A percentile compares a stretch with the other conserved stretches of the same genome.
These are phyloP conservation scores for Collybia sp. DNA, from an alignment of 768 basidiomycete species.

Conservation along the genomic window DNA sequence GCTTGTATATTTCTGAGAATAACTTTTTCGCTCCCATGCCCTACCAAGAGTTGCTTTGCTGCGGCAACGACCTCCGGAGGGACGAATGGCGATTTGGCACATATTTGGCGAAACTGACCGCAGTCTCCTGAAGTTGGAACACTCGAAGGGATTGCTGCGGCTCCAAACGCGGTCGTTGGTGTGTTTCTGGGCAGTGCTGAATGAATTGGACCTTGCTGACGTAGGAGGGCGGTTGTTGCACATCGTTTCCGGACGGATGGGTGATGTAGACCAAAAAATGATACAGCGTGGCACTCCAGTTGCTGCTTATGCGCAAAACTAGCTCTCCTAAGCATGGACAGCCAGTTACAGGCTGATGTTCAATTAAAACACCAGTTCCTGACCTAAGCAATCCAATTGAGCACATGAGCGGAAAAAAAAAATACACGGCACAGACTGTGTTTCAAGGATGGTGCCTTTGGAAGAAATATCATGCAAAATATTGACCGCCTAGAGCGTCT, in stretches of 20 bases:
- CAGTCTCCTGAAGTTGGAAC: not conserved
- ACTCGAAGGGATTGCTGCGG: not conserved
- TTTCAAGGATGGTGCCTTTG: too few relatives aligned
- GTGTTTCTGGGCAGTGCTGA: not conserved
- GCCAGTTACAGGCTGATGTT: slow-evolving; percentile 25
- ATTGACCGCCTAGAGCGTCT: too few relatives aligned
- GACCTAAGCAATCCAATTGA: not conserved
- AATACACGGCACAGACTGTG: too few relatives aligned
- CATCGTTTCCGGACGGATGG: too few relatives aligned
- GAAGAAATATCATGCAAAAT: too few relatives aligned
- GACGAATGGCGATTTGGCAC: not conserved
- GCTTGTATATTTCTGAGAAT: slow-evolving; percentile 12
- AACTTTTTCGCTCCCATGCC: not conserved
- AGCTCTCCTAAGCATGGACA: slow-evolving; percentile 74
- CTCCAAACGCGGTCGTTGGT: not conserved
- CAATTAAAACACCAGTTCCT: not conserved
- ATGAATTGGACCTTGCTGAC: too few relatives aligned
- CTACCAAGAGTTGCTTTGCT: slow-evolving; percentile 5
- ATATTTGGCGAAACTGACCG: not conserved
- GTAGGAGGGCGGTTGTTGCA: too few relatives aligned
- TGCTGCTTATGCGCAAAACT: slow-evolving; percentile 49
- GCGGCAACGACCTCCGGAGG: slow-evolving; percentile 6
- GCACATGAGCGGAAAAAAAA: too few relatives aligned
- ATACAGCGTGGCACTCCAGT: slow-evolving; percentile 28
- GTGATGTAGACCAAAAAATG: slow-evolving; percentile 9